These are phyloP conservation scores for Metarhizium album DNA, from an alignment of 2,329 filamentous ascomycete genomes.

Conservation along the genomic window DNA sequence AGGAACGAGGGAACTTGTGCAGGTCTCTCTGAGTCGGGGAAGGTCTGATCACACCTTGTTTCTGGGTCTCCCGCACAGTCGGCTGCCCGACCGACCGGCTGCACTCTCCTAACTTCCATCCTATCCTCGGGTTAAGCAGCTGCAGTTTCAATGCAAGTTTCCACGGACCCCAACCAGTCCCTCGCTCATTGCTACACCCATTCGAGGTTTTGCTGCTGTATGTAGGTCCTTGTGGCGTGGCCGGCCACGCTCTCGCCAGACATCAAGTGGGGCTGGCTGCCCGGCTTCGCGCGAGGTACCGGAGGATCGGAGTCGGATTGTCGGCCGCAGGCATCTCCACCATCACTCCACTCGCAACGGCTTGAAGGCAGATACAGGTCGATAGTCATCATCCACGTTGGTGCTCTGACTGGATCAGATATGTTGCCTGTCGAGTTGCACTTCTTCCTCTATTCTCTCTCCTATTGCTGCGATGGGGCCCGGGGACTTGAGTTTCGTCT, in stretches of 20 bases:
- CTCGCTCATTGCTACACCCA: too few relatives aligned
- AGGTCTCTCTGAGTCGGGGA: neutral
- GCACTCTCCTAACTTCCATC: neutral
- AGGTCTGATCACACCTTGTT: neutral
- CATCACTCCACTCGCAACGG: neutral
- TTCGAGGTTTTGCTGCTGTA: too few relatives aligned
- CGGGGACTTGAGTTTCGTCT: too few relatives aligned
- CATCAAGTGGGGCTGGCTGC: neutral
- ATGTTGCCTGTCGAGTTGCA: too few relatives aligned
- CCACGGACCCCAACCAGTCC: too few relatives aligned
- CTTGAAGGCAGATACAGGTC: neutral
- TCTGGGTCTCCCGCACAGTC: neutral
- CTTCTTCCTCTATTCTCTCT: too few relatives aligned
- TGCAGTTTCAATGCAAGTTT: too few relatives aligned
- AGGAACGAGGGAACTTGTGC: neutral
- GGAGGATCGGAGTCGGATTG: neutral
- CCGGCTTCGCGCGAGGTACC: neutral
- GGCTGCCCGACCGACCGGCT: constrained; percentile 2
- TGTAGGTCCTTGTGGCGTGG: too few relatives aligned
- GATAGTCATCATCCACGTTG: too few relatives aligned
- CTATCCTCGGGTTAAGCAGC: neutral
- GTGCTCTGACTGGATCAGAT: too few relatives aligned
- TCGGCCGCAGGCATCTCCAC: neutral
- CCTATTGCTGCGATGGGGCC: too few relatives aligned
- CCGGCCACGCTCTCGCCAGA: too few relatives aligned